Percentiles rank a stretch among this genome's conserved stretches.
Conservation (phyloP, 345 rosid species). For the Citrus medica region DNA sequence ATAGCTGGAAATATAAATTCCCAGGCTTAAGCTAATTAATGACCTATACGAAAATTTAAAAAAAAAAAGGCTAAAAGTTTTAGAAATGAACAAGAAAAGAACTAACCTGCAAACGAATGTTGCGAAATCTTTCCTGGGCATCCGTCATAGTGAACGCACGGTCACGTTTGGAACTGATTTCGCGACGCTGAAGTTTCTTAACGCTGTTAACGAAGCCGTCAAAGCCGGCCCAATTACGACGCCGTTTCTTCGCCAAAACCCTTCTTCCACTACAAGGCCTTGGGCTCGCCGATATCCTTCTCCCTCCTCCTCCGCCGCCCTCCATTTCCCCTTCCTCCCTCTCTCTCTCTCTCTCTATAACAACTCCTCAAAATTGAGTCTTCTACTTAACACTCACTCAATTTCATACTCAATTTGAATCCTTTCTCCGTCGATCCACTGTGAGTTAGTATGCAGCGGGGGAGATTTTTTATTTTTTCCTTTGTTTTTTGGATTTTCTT, state of each 20-base stretch:
- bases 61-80: background rate
- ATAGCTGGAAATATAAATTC: background rate
- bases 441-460: background rate
- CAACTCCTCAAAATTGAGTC: background rate
- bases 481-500: background rate
- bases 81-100: background rate
- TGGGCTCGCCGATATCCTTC: constrained; percentile 53
- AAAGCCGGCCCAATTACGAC: constrained; percentile 35
- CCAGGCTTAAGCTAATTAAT: background rate
- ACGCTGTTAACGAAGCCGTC: constrained; percentile 71
- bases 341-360: constrained; percentile 4
- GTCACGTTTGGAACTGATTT: constrained; percentile 68
- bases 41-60: background rate
- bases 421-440: background rate
- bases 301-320: constrained; percentile 28
- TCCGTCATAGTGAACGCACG: constrained; percentile 78
- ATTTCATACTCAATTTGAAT: background rate
- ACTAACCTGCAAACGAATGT: constrained; percentile 67
- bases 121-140: constrained; percentile 83
- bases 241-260: constrained; percentile 54
- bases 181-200: constrained; percentile 81
- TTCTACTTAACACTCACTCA: background rate
- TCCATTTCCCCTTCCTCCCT: constrained; percentile 12
- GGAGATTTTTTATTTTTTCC: background rate
- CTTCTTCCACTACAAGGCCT: constrained; percentile 60